Evolutionary conservation across 768 basidiomycete species (phyloP), one percentile per base, ranked within the genome.

Genomic region (Russula virescens): DNA sequence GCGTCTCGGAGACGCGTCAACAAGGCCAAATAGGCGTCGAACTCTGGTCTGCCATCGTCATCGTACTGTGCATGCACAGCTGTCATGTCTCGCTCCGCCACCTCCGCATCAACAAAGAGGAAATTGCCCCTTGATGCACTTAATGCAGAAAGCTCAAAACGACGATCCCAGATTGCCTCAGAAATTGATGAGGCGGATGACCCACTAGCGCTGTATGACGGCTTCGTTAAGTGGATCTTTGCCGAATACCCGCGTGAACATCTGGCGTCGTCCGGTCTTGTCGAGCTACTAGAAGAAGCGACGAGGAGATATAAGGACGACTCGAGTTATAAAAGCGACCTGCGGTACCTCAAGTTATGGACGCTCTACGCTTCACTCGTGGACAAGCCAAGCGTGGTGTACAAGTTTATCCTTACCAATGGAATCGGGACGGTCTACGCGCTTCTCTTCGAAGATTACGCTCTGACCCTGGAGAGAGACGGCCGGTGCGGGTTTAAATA

Each of bases 291-390:
- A 19, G 91, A 95, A 68, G 86, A 92, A 69, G 86, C 89, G 1
- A 94, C 94, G 2, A 75, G 83, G 34, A 83, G 83, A 59, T 97
- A 98, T 74, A 84, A 87, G 66, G 80, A 83, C 28, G 96, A 98
- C 71, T 77, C 81, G n/a, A 75, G 85, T 16, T 98, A 97, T 74
- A 88, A 84, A 72, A 85, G 84, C 55, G 95, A 98, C 77, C 75
- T 93, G 55, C 83, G 96, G 46, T 97, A 98, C 75, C 79, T 98
- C 53, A 91, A 93, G 72, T 73, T 98, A 21, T 99, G 97, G 97
- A 82, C 87, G 23, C 79, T 89, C 53, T 94, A 96, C 72, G 88
- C 94, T 11, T 83, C 83, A 58, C 82, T 89, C 69, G 83, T 92
- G 58, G 88, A 94, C 68, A 81, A 83, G 68, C 78, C 87, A 4